Evolutionary conservation across 1,139 yeast species (phyloP).

Genomic region (Yamadazyma buinensis): DNA sequence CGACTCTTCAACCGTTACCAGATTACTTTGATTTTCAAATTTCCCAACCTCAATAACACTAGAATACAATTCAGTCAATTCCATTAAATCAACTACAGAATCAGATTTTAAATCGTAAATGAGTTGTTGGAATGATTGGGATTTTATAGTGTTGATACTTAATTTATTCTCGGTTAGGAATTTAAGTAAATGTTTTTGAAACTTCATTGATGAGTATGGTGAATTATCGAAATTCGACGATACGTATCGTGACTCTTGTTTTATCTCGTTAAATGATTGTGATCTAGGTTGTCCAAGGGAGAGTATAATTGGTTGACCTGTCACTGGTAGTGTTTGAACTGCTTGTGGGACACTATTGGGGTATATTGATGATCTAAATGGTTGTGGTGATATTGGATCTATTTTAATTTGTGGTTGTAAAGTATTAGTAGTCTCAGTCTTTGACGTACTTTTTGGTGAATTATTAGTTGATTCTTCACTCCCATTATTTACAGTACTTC

Average conservation of each 20-base stretch:
- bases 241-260: slow-evolving; percentile 13
- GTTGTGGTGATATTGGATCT: background rate
- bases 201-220: slow-evolving; percentile 43
- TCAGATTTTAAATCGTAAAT: slow-evolving; percentile 48
- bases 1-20: slow-evolving; percentile 16
- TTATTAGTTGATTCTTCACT: slow-evolving; percentile 6
- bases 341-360: background rate
- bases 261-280: slow-evolving; percentile 3
- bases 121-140: slow-evolving; percentile 51
- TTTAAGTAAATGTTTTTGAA: slow-evolving; percentile 49
- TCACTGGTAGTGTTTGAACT: background rate
- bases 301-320: background rate
- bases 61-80: slow-evolving; percentile 42
- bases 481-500: too few relatives aligned
- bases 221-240: slow-evolving; percentile 37
- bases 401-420: background rate
- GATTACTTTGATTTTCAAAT: slow-evolving; percentile 15
- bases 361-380: background rate
- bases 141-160: slow-evolving; percentile 44
- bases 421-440: background rate
- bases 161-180: slow-evolving; percentile 52
- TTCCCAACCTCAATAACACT: slow-evolving; percentile 46
- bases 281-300: slow-evolving; percentile 2
- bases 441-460: background rate
- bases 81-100: slow-evolving; percentile 44